Conservation (phyloP, 768 basidiomycete genomes). For the Roridomyces roridus region DNA sequence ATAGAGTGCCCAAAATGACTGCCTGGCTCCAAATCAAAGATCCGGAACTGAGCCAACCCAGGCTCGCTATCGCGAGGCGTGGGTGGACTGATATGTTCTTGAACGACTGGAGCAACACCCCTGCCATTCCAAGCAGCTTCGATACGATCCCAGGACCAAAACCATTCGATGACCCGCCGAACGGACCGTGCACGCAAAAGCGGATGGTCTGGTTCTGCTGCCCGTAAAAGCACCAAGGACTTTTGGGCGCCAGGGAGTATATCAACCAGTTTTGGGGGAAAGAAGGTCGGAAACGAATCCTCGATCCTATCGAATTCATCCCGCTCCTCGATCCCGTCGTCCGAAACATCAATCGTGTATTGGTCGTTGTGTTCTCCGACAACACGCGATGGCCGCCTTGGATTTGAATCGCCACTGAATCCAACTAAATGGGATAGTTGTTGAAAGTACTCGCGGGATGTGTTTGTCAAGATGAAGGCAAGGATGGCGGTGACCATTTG, state of each 20-base stretch:
- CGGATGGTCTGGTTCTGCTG: slow-evolving; percentile 69
- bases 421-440: slow-evolving; percentile 67
- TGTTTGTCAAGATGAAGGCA: slow-evolving; percentile 70
- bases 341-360: slow-evolving; percentile 42
- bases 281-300: slow-evolving; percentile 68
- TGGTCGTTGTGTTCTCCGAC: slow-evolving; percentile 32
- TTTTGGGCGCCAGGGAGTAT: slow-evolving; percentile 69
- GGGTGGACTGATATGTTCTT: slow-evolving; percentile 1
- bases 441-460: slow-evolving; percentile 69
- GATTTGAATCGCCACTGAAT: slow-evolving; percentile 39
- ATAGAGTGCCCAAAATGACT: slow-evolving; percentile 33
- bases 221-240: slow-evolving; percentile 68
- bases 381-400: slow-evolving; percentile 31
- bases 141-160: slow-evolving; percentile 67
- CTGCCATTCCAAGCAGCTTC: slow-evolving; percentile 49
- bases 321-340: slow-evolving; percentile 46
- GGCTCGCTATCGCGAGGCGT: slow-evolving; percentile 32
- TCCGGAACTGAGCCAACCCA: slow-evolving; percentile 50
- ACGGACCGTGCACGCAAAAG: slow-evolving; percentile 44
- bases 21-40: slow-evolving; percentile 77
- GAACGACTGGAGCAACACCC: background rate
- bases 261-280: slow-evolving; percentile 55
- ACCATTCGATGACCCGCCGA: slow-evolving; percentile 53
- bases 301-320: slow-evolving; percentile 36
- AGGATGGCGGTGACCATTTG: slow-evolving; percentile 56